Base-by-base conservation (phyloP, 1,139 yeast species). In the Sugiyamaella pinicola region DNA sequence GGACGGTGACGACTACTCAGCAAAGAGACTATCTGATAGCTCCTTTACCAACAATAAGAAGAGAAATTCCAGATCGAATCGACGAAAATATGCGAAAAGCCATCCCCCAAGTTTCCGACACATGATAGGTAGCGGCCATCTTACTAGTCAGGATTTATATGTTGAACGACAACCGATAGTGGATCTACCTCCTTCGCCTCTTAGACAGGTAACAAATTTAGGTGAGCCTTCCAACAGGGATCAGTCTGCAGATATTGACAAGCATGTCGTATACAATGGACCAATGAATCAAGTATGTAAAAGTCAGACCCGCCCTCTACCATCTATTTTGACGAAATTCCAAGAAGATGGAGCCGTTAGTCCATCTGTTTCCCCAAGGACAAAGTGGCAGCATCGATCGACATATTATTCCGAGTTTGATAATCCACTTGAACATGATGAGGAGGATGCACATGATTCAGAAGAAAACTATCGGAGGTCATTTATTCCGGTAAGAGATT, bases 11-110 rank as follows among this genome's bases (percentile, higher is more conserved):
- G 3, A 13, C 19, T 13, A 19, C 4, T 6, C 15, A 2, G 28
- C 37, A 42, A 42, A 42, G 37, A 42, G 46, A 19, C 18, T 29
- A n/a, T 42, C 46, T 4, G 46, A 42, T 29, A 42, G 15, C 21
- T 10, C 37, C 15, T 28, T 29, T 21, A 42, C 12, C 17, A 10
- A n/a, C 10, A 28, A 18, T 10, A 42, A 18, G 21, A 22, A n/a
- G 26, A 13, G n/a, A 15, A 19, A 18, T 4, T 33, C 37, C 17
- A 42, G 22, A 8, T 10, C 31, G n/a, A 26, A 26, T 7, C 4
- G 31, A 26, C 37, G 24, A 12, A 33, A 43, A 22, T 13, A 33
- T 17, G 31, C 47, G n/a, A 43, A 28, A 34, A 43, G 47, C 40
- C 47, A 43, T 43, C 38, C 47, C 7, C 44, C 44, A 13, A 40